Conservation (phyloP, 2,329 filamentous ascomycete genomes). For the Aspergillus quadrilineatus region DNA sequence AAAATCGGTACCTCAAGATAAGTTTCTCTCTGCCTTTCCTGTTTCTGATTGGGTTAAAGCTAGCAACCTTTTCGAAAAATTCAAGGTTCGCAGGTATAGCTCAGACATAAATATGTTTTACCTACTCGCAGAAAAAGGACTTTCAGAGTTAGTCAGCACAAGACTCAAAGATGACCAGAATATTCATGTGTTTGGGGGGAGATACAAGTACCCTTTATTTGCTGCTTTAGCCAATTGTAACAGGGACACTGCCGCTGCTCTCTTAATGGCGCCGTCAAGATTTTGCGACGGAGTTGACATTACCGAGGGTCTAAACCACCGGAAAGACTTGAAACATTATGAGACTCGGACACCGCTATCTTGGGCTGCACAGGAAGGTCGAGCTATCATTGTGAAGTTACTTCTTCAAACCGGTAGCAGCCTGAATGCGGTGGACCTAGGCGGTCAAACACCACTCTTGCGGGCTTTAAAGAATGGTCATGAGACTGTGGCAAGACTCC, state of each 20-base stretch:
- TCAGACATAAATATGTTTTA: constrained; percentile 11
- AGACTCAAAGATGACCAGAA: constrained; percentile 1
- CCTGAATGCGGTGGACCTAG: neutral
- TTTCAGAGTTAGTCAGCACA: constrained; percentile 12
- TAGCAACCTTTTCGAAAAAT: neutral
- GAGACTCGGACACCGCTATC: neutral
- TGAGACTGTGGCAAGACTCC: neutral
- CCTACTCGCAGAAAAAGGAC: constrained; percentile 16
- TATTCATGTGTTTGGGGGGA: constrained; percentile 10
- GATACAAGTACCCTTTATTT: constrained; percentile 20
- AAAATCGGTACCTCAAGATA: neutral
- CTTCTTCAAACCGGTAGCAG: neutral
- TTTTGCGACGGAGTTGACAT: neutral
- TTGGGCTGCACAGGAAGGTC: neutral
- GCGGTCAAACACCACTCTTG: neutral
- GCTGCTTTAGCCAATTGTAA: constrained; percentile 17
- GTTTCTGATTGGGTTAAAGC: neutral
- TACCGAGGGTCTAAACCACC: neutral
- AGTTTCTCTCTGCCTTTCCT: neutral
- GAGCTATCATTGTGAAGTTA: neutral
- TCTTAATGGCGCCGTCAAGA: neutral
- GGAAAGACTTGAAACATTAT: neutral
- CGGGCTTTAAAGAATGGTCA: neutral
- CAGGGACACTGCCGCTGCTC: neutral
- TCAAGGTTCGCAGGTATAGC: constrained; percentile 22